Base-by-base conservation (phyloP, 169 alveolate species). In the Plasmodium inui region DNA sequence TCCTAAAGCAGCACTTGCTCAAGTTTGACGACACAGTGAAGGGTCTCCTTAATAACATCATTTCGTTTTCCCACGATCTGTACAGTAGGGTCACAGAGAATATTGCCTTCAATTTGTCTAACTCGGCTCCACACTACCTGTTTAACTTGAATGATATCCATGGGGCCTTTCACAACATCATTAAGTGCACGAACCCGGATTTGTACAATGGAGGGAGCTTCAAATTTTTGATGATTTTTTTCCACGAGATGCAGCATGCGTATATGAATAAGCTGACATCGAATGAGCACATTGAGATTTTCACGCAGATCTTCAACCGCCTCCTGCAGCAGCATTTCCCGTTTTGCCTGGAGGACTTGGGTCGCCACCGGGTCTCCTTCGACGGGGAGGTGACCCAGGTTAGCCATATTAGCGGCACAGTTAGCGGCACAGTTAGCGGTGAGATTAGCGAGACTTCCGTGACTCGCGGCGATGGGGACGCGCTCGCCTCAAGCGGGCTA, bases 101-200 rank as follows among this genome's bases (percentile, higher is more conserved):
- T 89, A 80, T 89, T 37, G 28, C 94, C 12, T 93, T 95, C 28
- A 94, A 81, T 53, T 96, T 97, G 39, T 97, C 98, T 22, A 96
- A 96, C 28, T 97, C 97, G 96, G 95, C 97, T 95, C 99, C 99
- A 39, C 98, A 98, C 89, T 97, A 97, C 94, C 96, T 97, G 93
- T 98, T 98, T 96, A 97, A 97, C 93, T 92, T 97, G 94, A 97
- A 98, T 97, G 99, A 97, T 88, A 96, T 97, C 8, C 94, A 89
- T 32, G 79, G 82, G 12, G 61, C 82, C 67, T 89, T 89, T 89
- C 82, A 89, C 30, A 89, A 89, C 46, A 41, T 89, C 80, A 89
- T 89, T 50, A 89, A 89, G 22, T 79, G 22, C 37, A 89, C 94
- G 1, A 89, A 79, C 32, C 94, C 94, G 6, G 89, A 89, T 67